A percentile compares a stretch with the other conserved stretches of the same genome.
These are phyloP conservation scores for Ustilago nuda DNA, from an alignment of 1,284 basidiomycete genomes.

Conservation along the genomic window DNA sequence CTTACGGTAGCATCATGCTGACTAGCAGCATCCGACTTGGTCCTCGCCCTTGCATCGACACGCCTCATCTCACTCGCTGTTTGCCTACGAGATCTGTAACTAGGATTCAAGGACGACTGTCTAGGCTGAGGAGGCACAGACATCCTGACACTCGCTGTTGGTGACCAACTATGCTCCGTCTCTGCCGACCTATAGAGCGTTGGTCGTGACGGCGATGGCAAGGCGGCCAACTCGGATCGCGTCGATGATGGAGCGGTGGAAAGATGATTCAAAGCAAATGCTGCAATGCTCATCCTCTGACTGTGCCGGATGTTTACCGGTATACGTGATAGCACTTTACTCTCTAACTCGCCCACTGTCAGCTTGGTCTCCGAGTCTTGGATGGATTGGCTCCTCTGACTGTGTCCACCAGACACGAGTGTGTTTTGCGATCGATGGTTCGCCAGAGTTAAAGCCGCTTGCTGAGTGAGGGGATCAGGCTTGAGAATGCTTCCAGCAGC, in stretches of 20 bases:
- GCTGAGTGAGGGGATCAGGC: constrained; percentile 6
- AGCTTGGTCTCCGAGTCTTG: constrained; percentile 19
- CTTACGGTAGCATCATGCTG: constrained; percentile 12
- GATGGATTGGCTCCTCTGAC: constrained; percentile 31
- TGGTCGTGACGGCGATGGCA: constrained; percentile 14
- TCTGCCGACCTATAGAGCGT: constrained; percentile 23
- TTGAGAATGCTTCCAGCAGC: constrained; percentile 29
- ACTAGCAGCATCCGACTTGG: constrained; percentile 27
- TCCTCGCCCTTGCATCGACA: constrained; percentile 8
- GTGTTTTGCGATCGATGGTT: constrained; percentile 33
- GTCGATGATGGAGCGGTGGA: constrained; percentile 24
- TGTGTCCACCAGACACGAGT: constrained; percentile 26
- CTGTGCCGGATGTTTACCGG: constrained; percentile 32
- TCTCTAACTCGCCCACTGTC: not conserved
- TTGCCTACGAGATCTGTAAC: constrained; percentile 17
- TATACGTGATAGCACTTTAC: constrained; percentile 7
- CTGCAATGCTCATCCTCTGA: constrained; percentile 31
- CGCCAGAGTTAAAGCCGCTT: not conserved
- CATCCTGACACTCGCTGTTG: constrained; percentile 24
- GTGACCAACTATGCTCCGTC: constrained; percentile 19
- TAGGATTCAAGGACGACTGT: constrained; percentile 36
- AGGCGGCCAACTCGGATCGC: not conserved
- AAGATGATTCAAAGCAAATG: constrained; percentile 38
- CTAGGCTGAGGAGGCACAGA: constrained; percentile 26
- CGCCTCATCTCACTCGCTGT: constrained; percentile 20